Evolutionary conservation across 345 rosid species (phyloP).

Genomic region (Adansonia digitata): DNA sequence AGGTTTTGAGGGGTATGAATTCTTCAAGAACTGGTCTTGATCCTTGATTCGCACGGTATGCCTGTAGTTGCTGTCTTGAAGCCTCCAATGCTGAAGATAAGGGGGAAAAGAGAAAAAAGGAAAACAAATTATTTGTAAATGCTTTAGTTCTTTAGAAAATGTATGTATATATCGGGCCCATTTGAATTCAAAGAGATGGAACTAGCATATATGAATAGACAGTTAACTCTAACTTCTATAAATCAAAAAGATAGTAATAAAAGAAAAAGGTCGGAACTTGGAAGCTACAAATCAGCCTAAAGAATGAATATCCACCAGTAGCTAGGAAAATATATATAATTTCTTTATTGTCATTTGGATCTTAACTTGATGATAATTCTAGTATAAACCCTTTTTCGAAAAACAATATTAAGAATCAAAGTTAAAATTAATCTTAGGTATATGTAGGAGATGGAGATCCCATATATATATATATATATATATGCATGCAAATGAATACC

Average conservation of each 20-base stretch:
- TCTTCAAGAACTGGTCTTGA: constrained; percentile 78
- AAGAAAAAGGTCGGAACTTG: constrained; percentile 18
- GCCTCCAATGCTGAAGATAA: constrained; percentile 67
- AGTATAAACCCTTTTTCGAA: neutral
- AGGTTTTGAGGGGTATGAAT: constrained; percentile 77
- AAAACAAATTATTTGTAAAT: neutral
- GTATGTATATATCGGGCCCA: constrained; percentile 4
- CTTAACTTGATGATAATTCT: neutral
- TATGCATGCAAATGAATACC: no score
- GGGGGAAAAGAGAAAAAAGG: neutral
- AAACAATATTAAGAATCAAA: neutral
- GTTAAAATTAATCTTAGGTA: no score
- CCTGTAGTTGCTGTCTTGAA: constrained; percentile 78
- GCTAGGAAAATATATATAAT: neutral
- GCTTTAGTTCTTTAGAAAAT: constrained; percentile 18
- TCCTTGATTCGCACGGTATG: constrained; percentile 52
- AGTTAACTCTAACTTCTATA: constrained; percentile 34
- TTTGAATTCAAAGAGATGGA: constrained; percentile 22
- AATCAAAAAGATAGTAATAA: constrained; percentile 19
- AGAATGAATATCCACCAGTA: constrained; percentile 23
- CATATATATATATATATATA: neutral
- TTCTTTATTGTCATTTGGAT: constrained; percentile 9
- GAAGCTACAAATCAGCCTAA: neutral
- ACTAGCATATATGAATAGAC: constrained; percentile 15
- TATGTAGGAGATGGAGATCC: no score